These are phyloP conservation scores for Raddia distichophylla DNA, from an alignment of 176 grass and related monocot species.

Conservation along the genomic window DNA sequence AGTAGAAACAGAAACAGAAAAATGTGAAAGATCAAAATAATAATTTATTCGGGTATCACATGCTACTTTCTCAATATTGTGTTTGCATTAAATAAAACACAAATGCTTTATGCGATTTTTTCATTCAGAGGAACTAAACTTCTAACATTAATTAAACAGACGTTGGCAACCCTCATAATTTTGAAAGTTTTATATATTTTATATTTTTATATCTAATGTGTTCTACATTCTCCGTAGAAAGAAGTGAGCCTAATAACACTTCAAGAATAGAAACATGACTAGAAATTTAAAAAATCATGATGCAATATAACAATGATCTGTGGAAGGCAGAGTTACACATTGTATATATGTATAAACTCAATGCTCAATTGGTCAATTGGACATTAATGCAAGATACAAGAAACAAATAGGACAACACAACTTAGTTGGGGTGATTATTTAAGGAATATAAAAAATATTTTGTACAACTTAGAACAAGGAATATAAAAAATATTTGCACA, in stretches of 20 bases:
- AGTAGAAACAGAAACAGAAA: neutral
- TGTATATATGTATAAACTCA: neutral
- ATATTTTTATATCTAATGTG: neutral
- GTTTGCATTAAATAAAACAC: neutral
- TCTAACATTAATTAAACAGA: neutral
- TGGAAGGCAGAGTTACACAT: constrained; percentile 4
- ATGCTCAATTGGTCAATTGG: constrained; percentile 3
- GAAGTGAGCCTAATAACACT: neutral
- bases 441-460: constrained; percentile 14
- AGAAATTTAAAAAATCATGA: neutral
- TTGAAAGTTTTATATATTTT: neutral
- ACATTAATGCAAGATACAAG: neutral
- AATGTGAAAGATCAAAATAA: neutral
- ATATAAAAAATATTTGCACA: neutral
- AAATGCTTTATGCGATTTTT: neutral
- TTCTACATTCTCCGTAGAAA: neutral
- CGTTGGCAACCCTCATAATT: neutral
- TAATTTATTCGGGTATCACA: constrained; percentile 7
- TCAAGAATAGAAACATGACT: neutral
- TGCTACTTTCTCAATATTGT: constrained; percentile 4
- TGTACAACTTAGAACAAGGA: constrained; percentile 20
- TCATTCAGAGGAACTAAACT: neutral
- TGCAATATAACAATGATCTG: neutral
- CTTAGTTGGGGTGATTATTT: neutral
- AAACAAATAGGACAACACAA: neutral